Evolutionary conservation across 192 early-diverging fungal genomes (phyloP), one percentile per base, ranked within the genome.

Genomic region (Podila epigama): DNA sequence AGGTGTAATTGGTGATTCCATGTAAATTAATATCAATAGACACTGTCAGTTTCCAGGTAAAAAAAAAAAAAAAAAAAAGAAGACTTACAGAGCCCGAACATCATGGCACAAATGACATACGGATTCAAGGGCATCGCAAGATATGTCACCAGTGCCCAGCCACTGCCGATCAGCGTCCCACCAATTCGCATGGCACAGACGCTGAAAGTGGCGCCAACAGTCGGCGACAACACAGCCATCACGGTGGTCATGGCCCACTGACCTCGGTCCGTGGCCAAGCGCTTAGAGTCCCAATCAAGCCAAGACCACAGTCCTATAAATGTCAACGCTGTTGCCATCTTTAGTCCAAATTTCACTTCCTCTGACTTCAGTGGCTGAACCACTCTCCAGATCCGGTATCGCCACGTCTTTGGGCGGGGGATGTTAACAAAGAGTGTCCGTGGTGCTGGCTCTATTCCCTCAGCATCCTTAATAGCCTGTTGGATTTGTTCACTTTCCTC

Each of bases 211-310:
- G 75, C 83, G 25, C 83, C 83, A 51, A 69, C 77, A 22, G 25
- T 31, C n/a, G 36, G 69, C 22, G 50, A 68, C 27, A 77, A 20
- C 4, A 69, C 31, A 15, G 63, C 31, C 15, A 79, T 39, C 9
- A 83, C 77, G 2, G 83, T 70, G 53, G 75, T 70, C n/a, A 65
- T 55, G 11, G 77, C 63, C 83, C 83, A 84, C 36, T 79, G 75
- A 13, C 80, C 83, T 31, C 77, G 67, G 16, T 66, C 66, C 12
- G 11, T 33, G 3, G 51, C 33, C 50, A 75, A 68, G 56, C 58
- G 63, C 3, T 1, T 33, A 36, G 40, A 15, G 25, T 70, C 68
- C 8, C 67, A 56, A 2, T 59, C 69, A 7, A 84, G 25, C 35
- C 72, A 84, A 8, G 83, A 70, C 33, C 75, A 78, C 29, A 81